Evolutionary conservation across 2,329 filamentous ascomycete species (phyloP), one percentile per base, ranked within the genome.

Genomic region (Setomelanomma holmii): DNA sequence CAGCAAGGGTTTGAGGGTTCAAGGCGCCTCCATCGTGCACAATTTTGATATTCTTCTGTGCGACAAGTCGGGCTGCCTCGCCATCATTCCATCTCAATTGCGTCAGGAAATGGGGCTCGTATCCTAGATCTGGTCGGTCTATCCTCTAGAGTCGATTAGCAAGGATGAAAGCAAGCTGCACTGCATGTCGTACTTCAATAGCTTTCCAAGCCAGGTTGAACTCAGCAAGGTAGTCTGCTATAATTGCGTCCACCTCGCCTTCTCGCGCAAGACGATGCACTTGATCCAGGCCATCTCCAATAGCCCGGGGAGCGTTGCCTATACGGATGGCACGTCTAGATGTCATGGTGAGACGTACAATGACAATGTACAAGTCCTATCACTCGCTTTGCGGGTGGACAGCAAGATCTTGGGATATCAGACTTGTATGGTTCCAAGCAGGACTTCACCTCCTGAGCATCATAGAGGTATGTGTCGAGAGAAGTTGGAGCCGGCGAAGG

Each of bases 11-110:
- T 48, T 75, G 71, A 0, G 84, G 83, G 49, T 85, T 81, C 10
- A 82, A 69, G 1, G 78, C 80, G 1, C 83, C 83, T 4, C 82
- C 83, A 56, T 85, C 83, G 55, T 83, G 76, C 16, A 83, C 74
- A 12, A 85, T 72, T 56, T 81, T 82, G 67, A 84, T 84, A 1
- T 73, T 63, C 55, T 80, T 78, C 30, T 39, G 75, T 64, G 5
- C 75, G 61, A 64, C 72, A 12, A 80, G 64, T 4, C 76, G 66
- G 10, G 61, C 61, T 14, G 56, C 61, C 12, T 49, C 55, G 10
- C 56, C 60, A 24, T 58, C 63, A 39, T 67, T 63, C 53, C 59
- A 68, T 22, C 61, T 64, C 3, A 76, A 55, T 51, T 71, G 67
- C 20, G 65, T 58, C 19, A 69, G 60, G 38, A 73, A 71, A 27